Conservation (phyloP, 2,329 filamentous ascomycete genomes). For the Trichoderma brevicompactum region DNA sequence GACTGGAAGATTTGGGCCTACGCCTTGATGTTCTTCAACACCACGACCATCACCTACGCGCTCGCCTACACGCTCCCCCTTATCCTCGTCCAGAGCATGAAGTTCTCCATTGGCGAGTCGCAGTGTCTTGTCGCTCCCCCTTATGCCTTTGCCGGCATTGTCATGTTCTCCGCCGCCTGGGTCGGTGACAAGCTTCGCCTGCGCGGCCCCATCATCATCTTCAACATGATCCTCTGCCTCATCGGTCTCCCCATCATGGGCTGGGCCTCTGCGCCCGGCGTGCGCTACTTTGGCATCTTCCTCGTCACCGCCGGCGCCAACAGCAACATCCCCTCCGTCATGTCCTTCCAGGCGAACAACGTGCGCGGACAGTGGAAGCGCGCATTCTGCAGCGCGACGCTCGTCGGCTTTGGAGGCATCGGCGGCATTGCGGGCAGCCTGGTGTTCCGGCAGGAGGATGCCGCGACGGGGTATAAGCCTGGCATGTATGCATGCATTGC, state of each 20-base stretch:
- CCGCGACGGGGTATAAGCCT: slow-evolving; percentile 55
- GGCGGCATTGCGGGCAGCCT: slow-evolving; percentile 77
- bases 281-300: slow-evolving; percentile 76
- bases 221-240: slow-evolving; percentile 68
- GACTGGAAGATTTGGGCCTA: slow-evolving; percentile 67
- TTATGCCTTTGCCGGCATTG: slow-evolving; percentile 66
- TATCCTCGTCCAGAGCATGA: slow-evolving; percentile 67
- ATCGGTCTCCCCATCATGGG: slow-evolving; percentile 76
- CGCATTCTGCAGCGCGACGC: slow-evolving; percentile 74
- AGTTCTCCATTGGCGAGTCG: slow-evolving; percentile 64
- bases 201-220: slow-evolving; percentile 67
- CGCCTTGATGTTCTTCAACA: slow-evolving; percentile 64
- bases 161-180: slow-evolving; percentile 65
- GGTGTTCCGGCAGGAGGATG: slow-evolving; percentile 68
- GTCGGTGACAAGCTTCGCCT: slow-evolving; percentile 68
- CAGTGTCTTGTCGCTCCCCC: slow-evolving; percentile 76
- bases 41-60: slow-evolving; percentile 74
- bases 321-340: slow-evolving; percentile 72
- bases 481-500: slow-evolving; percentile 61
- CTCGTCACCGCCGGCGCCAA: slow-evolving; percentile 77
- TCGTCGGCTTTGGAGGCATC: slow-evolving; percentile 76
- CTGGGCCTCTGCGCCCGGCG: slow-evolving; percentile 59
- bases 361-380: slow-evolving; percentile 89
- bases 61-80: slow-evolving; percentile 80
- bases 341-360: slow-evolving; percentile 87